A percentile compares a stretch with the other conserved stretches of the same genome.
Conservation (phyloP, 1,284 basidiomycete genomes). For the Ceratobasidium sp. region DNA sequence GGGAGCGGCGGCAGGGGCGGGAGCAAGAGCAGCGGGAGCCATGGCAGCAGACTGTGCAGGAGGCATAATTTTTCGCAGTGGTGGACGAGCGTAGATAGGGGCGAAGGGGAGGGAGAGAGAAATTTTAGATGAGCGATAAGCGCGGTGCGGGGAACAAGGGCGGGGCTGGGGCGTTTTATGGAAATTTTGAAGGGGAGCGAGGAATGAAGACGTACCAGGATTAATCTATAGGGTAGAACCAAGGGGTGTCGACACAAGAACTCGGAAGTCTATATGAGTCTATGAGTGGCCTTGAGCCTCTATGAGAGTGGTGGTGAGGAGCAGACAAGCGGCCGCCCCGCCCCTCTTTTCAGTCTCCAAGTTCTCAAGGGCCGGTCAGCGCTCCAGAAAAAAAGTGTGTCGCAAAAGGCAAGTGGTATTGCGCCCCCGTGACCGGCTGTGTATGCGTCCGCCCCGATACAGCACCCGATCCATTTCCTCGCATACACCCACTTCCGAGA, state of each 20-base stretch:
- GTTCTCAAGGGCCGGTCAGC: slow-evolving; percentile 32
- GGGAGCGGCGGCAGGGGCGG: slow-evolving; percentile 60
- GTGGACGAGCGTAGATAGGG: background rate
- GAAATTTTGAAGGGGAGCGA: background rate
- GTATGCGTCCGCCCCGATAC: background rate
- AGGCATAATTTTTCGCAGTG: background rate
- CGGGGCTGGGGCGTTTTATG: slow-evolving; percentile 10
- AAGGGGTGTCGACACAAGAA: slow-evolving; percentile 40
- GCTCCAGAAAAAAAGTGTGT: slow-evolving; percentile 13
- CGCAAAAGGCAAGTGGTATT: slow-evolving; percentile 4
- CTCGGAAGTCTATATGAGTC: slow-evolving; percentile 34
- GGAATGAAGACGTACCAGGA: slow-evolving; percentile 1
- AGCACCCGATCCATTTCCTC: slow-evolving; percentile 24
- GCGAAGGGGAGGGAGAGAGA: background rate
- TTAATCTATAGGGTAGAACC: slow-evolving; percentile 15
- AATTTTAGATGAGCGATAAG: slow-evolving; percentile 12
- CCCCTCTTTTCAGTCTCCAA: slow-evolving; percentile 2
- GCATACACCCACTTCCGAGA: slow-evolving; percentile 22
- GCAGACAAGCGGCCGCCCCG: background rate
- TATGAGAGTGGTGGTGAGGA: slow-evolving; percentile 41
- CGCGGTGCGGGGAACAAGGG: slow-evolving; percentile 2
- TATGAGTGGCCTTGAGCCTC: slow-evolving; percentile 40
- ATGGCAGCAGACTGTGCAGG: slow-evolving; percentile 46
- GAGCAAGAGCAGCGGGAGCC: slow-evolving; percentile 49
- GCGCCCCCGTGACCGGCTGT: slow-evolving; percentile 6